phyloP scores from a whole-genome alignment of 345 rosid species.

The Chamaenerion angustifolium region DNA sequence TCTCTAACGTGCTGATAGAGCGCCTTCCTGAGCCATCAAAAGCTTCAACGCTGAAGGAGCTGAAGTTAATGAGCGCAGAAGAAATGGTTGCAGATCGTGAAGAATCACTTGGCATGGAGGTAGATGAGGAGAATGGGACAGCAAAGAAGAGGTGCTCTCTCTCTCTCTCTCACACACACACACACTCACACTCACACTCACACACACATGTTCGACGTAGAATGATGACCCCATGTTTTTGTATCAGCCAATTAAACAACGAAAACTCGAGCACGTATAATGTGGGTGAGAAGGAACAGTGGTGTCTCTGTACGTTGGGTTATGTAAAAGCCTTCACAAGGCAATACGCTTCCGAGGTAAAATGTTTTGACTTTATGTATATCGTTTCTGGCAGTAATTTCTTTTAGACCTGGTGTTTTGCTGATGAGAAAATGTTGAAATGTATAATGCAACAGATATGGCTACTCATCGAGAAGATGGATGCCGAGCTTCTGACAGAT shows the following conservation, averaged over 20 bases:
- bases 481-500: conserved; percentile 43
- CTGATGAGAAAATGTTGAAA: neutral
- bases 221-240: neutral
- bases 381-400: neutral
- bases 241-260: conserved; percentile 41
- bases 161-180: neutral
- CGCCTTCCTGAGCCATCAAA: conserved; percentile 67
- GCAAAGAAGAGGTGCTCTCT: conserved; percentile 26
- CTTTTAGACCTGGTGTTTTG: no score
- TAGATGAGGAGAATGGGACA: conserved; percentile 56
- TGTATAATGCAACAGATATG: conserved; percentile 46
- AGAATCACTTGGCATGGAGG: conserved; percentile 65
- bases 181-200: neutral
- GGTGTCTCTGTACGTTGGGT: conserved; percentile 90
- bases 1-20: conserved; percentile 55
- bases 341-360: conserved; percentile 88
- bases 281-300: conserved; percentile 73
- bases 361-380: neutral
- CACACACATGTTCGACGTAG: neutral
- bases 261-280: conserved; percentile 21
- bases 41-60: conserved; percentile 38
- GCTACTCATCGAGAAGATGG: conserved; percentile 72
- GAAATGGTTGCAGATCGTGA: conserved; percentile 43
- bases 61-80: conserved; percentile 41
- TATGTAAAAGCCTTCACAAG: conserved; percentile 79